These are phyloP conservation scores for Aurifilum marmelostoma DNA, from an alignment of 2,329 filamentous ascomycete genomes.

Conservation along the genomic window DNA sequence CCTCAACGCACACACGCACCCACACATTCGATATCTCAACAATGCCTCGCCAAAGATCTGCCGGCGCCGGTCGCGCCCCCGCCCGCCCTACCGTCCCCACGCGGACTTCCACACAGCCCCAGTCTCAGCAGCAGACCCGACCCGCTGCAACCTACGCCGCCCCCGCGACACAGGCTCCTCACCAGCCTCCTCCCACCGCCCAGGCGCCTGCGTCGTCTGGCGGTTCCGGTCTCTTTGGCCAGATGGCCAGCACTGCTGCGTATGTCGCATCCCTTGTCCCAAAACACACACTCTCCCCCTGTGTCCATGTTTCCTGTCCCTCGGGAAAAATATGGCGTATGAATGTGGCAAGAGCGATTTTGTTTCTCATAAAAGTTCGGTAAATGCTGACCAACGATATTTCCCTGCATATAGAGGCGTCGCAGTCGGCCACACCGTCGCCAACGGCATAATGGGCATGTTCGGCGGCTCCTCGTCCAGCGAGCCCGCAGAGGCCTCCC, in stretches of 20 bases:
- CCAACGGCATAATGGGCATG: slow-evolving; percentile 88
- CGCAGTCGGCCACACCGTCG: slow-evolving; percentile 91
- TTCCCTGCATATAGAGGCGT: slow-evolving; percentile 70
- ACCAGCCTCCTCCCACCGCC: slow-evolving; percentile 53
- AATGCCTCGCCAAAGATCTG: slow-evolving; percentile 81
- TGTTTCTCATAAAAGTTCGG: neutral
- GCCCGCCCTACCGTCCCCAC: slow-evolving; percentile 68
- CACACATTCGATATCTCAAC: too few relatives aligned
- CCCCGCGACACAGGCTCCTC: slow-evolving; percentile 47
- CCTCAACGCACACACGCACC: slow-evolving; percentile 14
- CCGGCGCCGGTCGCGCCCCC: slow-evolving; percentile 58
- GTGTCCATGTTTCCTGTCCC: neutral
- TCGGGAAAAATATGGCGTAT: neutral
- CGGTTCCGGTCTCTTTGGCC: slow-evolving; percentile 86
- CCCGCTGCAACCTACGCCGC: slow-evolving; percentile 71
- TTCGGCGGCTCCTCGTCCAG: slow-evolving; percentile 76
- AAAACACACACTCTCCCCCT: neutral
- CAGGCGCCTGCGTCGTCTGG: slow-evolving; percentile 52
- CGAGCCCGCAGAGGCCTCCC: slow-evolving; percentile 48
- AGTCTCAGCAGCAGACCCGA: slow-evolving; percentile 64
- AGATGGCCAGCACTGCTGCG: slow-evolving; percentile 98
- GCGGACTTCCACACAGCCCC: slow-evolving; percentile 51
- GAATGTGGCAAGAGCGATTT: neutral
- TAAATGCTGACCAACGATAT: slow-evolving; percentile 32
- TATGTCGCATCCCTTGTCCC: slow-evolving; percentile 57